A percentile compares a stretch with the other conserved stretches of the same genome.
Evolutionary conservation across 352 stramenopile species (phyloP).

Genomic region (Plasmopara viticola): DNA sequence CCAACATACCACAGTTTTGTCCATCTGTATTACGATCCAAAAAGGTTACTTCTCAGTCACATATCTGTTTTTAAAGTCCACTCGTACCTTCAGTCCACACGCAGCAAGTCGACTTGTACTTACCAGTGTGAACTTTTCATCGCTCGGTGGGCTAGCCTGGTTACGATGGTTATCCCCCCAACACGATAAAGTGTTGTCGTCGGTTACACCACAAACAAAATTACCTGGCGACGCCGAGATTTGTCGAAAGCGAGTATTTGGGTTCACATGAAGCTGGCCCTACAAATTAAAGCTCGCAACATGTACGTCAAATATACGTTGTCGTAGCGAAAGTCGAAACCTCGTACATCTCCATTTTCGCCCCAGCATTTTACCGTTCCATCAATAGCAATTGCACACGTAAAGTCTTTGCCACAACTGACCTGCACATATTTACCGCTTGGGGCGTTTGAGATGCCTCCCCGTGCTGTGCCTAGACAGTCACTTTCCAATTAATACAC

Average conservation of each 20-base stretch:
- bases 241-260: slow-evolving; percentile 40
- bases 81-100: slow-evolving; percentile 48
- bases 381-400: slow-evolving; percentile 46
- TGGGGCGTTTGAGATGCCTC: slow-evolving; percentile 32
- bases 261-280: slow-evolving; percentile 44
- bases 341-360: slow-evolving; percentile 46
- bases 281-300: slow-evolving; percentile 12
- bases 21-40: slow-evolving; percentile 18
- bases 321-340: not conserved
- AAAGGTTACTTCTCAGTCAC: slow-evolving; percentile 4
- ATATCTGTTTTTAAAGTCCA: not conserved
- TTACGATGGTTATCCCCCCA: slow-evolving; percentile 73
- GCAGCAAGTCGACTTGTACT: slow-evolving; percentile 59
- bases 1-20: slow-evolving; percentile 61
- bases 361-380: slow-evolving; percentile 56
- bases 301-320: not conserved
- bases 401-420: slow-evolving; percentile 63
- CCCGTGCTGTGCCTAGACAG: slow-evolving; percentile 26
- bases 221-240: slow-evolving; percentile 58
- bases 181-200: slow-evolving; percentile 43
- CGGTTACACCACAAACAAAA: slow-evolving; percentile 61
- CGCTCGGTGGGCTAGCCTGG: slow-evolving; percentile 39
- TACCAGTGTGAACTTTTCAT: slow-evolving; percentile 53
- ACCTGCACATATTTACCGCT: slow-evolving; percentile 69
- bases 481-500: not conserved